Conservation (phyloP, 225 moss, liverwort and hornwort species). For the Pleurozium schreberi region DNA sequence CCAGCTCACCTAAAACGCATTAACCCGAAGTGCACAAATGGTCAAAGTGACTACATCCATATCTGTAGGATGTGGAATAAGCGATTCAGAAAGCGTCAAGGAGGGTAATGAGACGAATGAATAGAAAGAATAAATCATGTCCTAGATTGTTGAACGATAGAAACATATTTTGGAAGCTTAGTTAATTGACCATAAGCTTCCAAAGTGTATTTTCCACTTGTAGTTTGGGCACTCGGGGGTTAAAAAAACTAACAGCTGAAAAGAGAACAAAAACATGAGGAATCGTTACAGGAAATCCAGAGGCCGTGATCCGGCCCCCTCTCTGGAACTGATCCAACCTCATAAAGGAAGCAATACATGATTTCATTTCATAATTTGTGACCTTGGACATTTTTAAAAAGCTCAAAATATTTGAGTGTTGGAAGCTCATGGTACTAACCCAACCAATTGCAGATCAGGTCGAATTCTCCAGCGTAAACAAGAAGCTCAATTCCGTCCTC, state of each 20-base stretch:
- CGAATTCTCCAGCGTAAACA: slow-evolving; percentile 55
- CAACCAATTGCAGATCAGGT: slow-evolving; percentile 64
- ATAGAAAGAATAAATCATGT: background rate
- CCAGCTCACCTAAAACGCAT: background rate
- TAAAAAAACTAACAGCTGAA: background rate
- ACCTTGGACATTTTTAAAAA: background rate
- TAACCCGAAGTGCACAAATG: background rate
- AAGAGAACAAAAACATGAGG: background rate
- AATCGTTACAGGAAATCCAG: background rate
- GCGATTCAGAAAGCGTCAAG: background rate
- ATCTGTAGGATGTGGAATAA: background rate
- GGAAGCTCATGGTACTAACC: slow-evolving; percentile 16
- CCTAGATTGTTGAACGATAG: background rate
- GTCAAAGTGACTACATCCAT: background rate
- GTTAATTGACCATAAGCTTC: background rate
- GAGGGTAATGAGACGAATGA: background rate
- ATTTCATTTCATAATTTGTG: background rate
- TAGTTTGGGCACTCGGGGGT: background rate
- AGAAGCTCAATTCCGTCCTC: slow-evolving; percentile 53
- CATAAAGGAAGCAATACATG: background rate
- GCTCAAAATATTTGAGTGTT: background rate
- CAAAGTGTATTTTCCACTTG: too few species aligned
- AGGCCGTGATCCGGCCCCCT: background rate
- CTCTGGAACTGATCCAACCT: background rate
- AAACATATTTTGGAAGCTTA: background rate